phyloP scores from a whole-genome alignment of 768 basidiomycete genomes.

The Lentinula detonsa region DNA sequence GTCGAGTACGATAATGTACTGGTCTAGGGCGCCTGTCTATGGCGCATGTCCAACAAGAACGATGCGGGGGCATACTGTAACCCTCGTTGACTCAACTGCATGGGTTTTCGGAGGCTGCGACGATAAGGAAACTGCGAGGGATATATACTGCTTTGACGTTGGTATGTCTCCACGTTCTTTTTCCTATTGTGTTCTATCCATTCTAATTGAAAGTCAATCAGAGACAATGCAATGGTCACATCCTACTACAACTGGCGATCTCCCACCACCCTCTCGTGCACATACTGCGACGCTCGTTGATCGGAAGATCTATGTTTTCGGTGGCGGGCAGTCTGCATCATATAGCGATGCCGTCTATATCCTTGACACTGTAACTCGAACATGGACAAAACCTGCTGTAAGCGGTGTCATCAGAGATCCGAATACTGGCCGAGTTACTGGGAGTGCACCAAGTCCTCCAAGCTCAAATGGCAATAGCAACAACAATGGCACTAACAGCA shows the following conservation, averaged over 20 bases:
- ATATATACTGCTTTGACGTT: constrained; percentile 82
- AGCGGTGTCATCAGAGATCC: constrained; percentile 1
- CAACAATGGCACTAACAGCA: constrained; percentile 12
- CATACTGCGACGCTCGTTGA: constrained; percentile 85
- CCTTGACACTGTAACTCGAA: constrained; percentile 69
- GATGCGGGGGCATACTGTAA: constrained; percentile 81
- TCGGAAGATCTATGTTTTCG: constrained; percentile 75
- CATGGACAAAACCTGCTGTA: constrained; percentile 49
- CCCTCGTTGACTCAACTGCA: constrained; percentile 72
- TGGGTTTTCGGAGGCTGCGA: constrained; percentile 93
- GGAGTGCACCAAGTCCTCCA: constrained; percentile 20
- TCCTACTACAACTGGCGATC: constrained; percentile 69
- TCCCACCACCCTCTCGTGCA: constrained; percentile 79
- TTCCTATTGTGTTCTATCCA: constrained; percentile 10
- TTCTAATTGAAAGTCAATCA: constrained; percentile 18
- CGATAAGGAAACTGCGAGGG: constrained; percentile 65
- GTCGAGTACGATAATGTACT: constrained; percentile 77
- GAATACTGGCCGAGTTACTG: background rate
- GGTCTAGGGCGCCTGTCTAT: constrained; percentile 79
- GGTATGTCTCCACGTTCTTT: constrained; percentile 33
- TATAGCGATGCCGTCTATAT: constrained; percentile 85
- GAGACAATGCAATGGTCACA: constrained; percentile 90
- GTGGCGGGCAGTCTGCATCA: constrained; percentile 76
- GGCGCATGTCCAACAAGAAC: constrained; percentile 59
- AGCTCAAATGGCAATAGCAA: constrained; percentile 15